These are phyloP conservation scores for Haplographium delicatum DNA, from an alignment of 495 filamentous ascomycete species.

Conservation along the genomic window DNA sequence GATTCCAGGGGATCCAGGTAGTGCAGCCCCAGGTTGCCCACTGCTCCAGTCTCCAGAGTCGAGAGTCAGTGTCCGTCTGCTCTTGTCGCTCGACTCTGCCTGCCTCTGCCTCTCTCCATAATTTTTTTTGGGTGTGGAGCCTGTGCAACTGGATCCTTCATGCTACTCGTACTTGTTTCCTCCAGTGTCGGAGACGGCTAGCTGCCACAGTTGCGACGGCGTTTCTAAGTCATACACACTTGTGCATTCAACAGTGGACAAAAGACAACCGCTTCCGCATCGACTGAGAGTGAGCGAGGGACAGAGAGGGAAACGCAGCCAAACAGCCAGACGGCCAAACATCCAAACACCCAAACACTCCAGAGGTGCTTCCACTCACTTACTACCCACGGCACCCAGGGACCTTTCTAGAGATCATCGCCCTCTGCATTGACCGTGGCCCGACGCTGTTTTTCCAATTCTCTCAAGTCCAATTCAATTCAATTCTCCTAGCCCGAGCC, in stretches of 20 bases:
- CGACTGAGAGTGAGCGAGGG: no score
- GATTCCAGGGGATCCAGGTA: no score
- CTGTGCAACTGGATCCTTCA: background rate
- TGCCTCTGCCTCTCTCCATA: slow-evolving; percentile 5
- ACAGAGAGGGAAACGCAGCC: no score
- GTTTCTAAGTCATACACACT: slow-evolving; percentile 5
- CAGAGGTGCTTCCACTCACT: no score
- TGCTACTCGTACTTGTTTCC: background rate
- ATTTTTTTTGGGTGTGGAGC: slow-evolving; percentile 6
- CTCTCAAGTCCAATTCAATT: background rate
- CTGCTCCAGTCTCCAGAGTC: background rate
- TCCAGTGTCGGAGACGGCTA: slow-evolving; percentile 18
- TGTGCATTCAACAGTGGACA: no score
- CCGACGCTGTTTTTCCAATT: background rate
- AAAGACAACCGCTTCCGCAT: no score
- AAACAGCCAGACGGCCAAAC: no score
- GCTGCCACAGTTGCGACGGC: slow-evolving; percentile 15
- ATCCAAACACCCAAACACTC: no score
- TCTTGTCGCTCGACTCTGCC: background rate
- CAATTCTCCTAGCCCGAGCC: background rate
- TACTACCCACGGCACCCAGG: no score
- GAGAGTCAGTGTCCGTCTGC: background rate
- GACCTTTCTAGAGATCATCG: no score
- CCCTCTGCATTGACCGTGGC: no score
- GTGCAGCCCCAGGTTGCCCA: slow-evolving; percentile 7